phyloP scores from a whole-genome alignment of 495 filamentous ascomycete species.

The Neurospora tetrasperma region DNA sequence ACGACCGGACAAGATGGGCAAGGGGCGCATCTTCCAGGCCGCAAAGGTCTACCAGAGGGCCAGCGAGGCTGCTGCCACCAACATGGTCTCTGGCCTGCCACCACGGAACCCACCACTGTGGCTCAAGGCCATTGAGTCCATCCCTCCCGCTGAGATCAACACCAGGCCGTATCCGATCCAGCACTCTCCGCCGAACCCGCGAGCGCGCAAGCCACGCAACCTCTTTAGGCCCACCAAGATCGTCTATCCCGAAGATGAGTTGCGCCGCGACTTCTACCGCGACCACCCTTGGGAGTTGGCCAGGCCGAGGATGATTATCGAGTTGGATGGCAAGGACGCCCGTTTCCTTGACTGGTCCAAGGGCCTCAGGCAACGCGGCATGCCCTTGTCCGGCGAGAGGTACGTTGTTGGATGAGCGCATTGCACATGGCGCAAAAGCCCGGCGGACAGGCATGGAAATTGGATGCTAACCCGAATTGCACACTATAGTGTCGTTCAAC shows the following conservation, averaged over 20 bases:
- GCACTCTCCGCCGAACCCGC: slow-evolving; percentile 40
- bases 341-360: slow-evolving; percentile 68
- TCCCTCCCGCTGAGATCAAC: slow-evolving; percentile 72
- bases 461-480: not conserved
- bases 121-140: slow-evolving; percentile 59
- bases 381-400: slow-evolving; percentile 78
- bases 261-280: slow-evolving; percentile 71
- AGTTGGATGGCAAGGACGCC: slow-evolving; percentile 74
- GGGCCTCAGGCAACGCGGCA: slow-evolving; percentile 63
- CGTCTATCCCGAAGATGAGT: slow-evolving; percentile 72
- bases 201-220: slow-evolving; percentile 50
- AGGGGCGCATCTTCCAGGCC: slow-evolving; percentile 54
- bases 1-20: slow-evolving; percentile 12
- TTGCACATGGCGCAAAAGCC: not conserved
- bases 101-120: slow-evolving; percentile 51
- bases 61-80: slow-evolving; percentile 43
- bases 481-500: slow-evolving; percentile 71
- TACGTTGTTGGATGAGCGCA: slow-evolving; percentile 24
- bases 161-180: slow-evolving; percentile 57
- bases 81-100: slow-evolving; percentile 19
- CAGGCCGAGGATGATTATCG: slow-evolving; percentile 71
- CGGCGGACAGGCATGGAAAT: not conserved
- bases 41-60: slow-evolving; percentile 62
- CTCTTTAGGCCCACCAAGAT: slow-evolving; percentile 72
- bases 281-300: slow-evolving; percentile 98